Conservation (phyloP, 176 grass and related monocot species). For the Dendrocalamus sinicus region DNA sequence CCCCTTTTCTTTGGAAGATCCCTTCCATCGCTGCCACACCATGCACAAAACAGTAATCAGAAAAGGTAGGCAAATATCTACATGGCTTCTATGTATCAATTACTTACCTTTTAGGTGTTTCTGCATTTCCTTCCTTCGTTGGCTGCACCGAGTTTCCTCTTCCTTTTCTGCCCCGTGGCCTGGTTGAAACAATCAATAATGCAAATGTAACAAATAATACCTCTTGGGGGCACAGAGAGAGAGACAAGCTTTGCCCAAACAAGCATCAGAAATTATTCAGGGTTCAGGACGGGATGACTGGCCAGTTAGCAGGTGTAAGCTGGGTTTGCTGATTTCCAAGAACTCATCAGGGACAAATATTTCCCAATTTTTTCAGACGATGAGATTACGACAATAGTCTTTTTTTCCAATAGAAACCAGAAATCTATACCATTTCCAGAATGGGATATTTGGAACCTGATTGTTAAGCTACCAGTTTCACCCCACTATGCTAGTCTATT, state of each 20-base stretch:
- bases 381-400: neutral
- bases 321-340: neutral
- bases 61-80: slow-evolving; percentile 23
- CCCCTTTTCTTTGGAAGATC: slow-evolving; percentile 65
- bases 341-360: neutral
- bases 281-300: neutral
- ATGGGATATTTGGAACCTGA: neutral
- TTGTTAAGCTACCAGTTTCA: neutral
- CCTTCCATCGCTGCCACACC: slow-evolving; percentile 37
- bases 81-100: neutral
- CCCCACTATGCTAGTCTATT: neutral
- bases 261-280: neutral
- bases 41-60: slow-evolving; percentile 38
- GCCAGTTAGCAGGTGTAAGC: neutral
- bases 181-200: slow-evolving; percentile 44
- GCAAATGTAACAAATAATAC: slow-evolving; percentile 28
- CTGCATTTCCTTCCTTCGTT: slow-evolving; percentile 46
- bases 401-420: neutral
- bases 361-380: neutral
- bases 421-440: neutral
- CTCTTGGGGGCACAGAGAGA: neutral
- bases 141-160: slow-evolving; percentile 36
- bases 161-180: slow-evolving; percentile 49
- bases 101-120: slow-evolving; percentile 65
- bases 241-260: neutral